Percentiles rank a stretch among this genome's conserved stretches.
Conservation (phyloP, 148 eudicot species). For the Talinum fruticosum region DNA sequence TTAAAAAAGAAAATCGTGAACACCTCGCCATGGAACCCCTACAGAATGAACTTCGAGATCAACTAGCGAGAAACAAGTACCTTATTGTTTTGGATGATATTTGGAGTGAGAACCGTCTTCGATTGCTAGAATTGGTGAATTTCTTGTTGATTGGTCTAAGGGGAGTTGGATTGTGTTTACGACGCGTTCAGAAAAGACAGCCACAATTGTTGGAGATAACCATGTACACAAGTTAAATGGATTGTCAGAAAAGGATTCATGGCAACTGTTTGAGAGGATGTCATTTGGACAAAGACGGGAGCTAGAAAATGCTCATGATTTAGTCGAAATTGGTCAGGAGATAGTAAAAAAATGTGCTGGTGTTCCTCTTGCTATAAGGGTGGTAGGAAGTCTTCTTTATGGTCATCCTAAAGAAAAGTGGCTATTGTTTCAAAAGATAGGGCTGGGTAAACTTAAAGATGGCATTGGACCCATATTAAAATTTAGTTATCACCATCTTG, state of each 20-base stretch:
- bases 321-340: conserved; percentile 23
- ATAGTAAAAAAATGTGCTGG: conserved; percentile 25
- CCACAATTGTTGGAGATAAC: conserved; percentile 17
- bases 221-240: conserved; percentile 19
- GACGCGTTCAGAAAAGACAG: conserved; percentile 28
- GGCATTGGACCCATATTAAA: conserved; percentile 28
- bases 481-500: conserved; percentile 35
- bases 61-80: conserved; percentile 20
- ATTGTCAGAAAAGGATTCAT: conserved; percentile 25
- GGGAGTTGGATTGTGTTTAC: conserved; percentile 39
- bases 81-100: conserved; percentile 39
- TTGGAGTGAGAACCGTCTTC: conserved; percentile 18
- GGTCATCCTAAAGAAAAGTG: conserved; percentile 25
- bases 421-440: conserved; percentile 22
- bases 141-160: conserved; percentile 17
- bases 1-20: not conserved
- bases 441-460: conserved; percentile 22
- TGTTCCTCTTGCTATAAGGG: conserved; percentile 31
- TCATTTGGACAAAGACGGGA: conserved; percentile 14
- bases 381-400: conserved; percentile 33
- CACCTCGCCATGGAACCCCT: conserved; percentile 17
- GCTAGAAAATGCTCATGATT: not conserved
- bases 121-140: conserved; percentile 19
- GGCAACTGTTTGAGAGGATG: conserved; percentile 28
- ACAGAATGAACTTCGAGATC: conserved; percentile 4